Conservation (phyloP, 2,329 filamentous ascomycete species). For the Fusarium graminum region DNA sequence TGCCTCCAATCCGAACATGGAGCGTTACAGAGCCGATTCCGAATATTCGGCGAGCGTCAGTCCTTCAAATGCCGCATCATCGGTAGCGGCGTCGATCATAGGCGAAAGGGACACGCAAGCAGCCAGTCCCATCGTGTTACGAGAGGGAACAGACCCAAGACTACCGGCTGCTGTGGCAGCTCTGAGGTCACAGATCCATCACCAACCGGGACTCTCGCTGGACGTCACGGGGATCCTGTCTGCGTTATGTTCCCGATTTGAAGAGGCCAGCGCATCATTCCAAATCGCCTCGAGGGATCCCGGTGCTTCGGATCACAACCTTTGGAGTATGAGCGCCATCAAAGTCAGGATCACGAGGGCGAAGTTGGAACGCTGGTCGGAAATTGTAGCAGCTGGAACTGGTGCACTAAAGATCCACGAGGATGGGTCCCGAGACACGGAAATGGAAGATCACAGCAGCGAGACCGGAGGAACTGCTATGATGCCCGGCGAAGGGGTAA, state of each 20-base stretch:
- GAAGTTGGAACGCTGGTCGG: constrained; percentile 63
- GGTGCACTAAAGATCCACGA: constrained; percentile 45
- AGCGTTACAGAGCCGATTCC: constrained; percentile 45
- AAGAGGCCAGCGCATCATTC: constrained; percentile 58
- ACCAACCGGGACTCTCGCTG: constrained; percentile 60
- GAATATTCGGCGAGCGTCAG: constrained; percentile 33
- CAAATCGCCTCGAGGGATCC: constrained; percentile 50
- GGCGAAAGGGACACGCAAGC: constrained; percentile 27
- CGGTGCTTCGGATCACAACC: constrained; percentile 57
- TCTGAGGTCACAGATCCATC: constrained; percentile 58
- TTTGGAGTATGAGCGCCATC: constrained; percentile 63
- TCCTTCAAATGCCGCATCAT: constrained; percentile 18
- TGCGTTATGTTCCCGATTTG: constrained; percentile 58
- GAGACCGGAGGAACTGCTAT: constrained; percentile 4
- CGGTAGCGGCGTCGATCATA: constrained; percentile 23
- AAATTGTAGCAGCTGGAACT: constrained; percentile 58
- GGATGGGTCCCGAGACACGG: constrained; percentile 29
- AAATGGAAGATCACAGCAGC: constrained; percentile 22
- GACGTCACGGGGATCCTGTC: constrained; percentile 61
- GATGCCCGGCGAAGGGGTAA: constrained; percentile 5
- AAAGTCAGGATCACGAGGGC: constrained; percentile 62
- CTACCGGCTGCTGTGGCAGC: constrained; percentile 57
- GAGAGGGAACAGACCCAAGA: constrained; percentile 54
- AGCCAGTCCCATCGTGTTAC: constrained; percentile 42
- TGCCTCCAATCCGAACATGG: constrained; percentile 32